A percentile compares a stretch with the other conserved stretches of the same genome.
Evolutionary conservation across 106 monocot species (phyloP).

Genomic region (Vanilla planifolia): DNA sequence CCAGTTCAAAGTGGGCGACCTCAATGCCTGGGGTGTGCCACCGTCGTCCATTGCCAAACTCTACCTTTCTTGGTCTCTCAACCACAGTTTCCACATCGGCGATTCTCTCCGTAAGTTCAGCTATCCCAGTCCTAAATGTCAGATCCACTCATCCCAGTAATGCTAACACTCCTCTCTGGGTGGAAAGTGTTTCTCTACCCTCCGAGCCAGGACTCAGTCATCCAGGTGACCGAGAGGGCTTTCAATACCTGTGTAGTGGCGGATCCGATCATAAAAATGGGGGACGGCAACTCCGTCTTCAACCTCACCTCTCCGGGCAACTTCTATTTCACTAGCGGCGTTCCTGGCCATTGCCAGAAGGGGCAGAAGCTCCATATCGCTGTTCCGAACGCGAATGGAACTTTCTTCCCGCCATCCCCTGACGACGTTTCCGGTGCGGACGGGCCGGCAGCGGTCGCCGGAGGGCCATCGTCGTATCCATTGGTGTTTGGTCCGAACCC

Average conservation of each 20-base stretch:
- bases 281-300: conserved; percentile 83
- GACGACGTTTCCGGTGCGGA: background rate
- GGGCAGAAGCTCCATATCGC: conserved; percentile 58
- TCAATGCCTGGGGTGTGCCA: conserved; percentile 57
- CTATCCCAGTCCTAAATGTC: background rate
- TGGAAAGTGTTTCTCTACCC: conserved; percentile 85
- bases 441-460: conserved; percentile 6
- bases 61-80: conserved; percentile 47
- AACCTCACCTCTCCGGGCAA: conserved; percentile 55
- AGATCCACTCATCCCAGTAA: background rate
- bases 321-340: conserved; percentile 63
- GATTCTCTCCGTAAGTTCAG: conserved; percentile 59
- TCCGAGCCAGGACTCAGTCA: conserved; percentile 85
- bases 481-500: conserved; percentile 27
- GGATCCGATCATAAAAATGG: conserved; percentile 41
- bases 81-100: conserved; percentile 36
- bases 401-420: conserved; percentile 28
- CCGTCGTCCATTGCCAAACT: conserved; percentile 38
- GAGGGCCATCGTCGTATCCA: conserved; percentile 15
- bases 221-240: conserved; percentile 64
- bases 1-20: conserved; percentile 65
- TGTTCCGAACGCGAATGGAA: conserved; percentile 43
- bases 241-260: conserved; percentile 40
- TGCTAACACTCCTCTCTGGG: background rate
- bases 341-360: conserved; percentile 60